Percentiles rank a stretch among this genome's conserved stretches.
Evolutionary conservation across 164 flowering plant genomes (phyloP).

Genomic region (Magnolia sinica): DNA sequence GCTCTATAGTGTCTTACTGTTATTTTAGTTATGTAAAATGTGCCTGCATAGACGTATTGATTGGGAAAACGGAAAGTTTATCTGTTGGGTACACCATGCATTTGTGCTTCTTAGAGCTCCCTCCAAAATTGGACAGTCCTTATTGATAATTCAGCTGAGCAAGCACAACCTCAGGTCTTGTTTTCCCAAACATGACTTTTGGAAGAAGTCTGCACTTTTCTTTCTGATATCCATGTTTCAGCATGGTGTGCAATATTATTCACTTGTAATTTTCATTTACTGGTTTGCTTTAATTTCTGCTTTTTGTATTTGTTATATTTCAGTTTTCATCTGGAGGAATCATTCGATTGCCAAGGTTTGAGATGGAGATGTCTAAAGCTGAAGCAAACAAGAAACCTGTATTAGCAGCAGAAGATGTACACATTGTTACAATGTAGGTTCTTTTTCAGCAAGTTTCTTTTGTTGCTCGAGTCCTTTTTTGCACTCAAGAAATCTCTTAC

Average conservation of each 20-base stretch:
- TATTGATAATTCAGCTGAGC: neutral
- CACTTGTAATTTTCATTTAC: neutral
- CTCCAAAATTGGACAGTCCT: neutral
- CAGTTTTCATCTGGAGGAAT: slow-evolving; percentile 92
- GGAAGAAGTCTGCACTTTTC: neutral
- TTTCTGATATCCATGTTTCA: neutral
- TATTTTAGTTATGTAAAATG: neutral
- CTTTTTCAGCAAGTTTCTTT: neutral
- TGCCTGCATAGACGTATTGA: neutral
- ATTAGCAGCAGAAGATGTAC: slow-evolving; percentile 79
- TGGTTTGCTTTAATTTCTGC: neutral
- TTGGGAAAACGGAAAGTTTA: neutral
- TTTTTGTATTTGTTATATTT: slow-evolving; percentile 13
- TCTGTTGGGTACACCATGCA: neutral
- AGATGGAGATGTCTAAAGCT: slow-evolving; percentile 85
- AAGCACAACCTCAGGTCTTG: neutral
- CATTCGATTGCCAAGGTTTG: slow-evolving; percentile 88
- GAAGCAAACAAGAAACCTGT: slow-evolving; percentile 86
- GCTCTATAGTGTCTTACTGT: neutral
- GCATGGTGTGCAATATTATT: neutral
- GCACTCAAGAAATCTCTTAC: neutral
- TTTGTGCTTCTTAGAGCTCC: neutral
- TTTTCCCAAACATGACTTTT: no score
- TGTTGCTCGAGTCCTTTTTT: slow-evolving; percentile 9
- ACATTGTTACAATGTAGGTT: slow-evolving; percentile 77